These are phyloP conservation scores for Ophiostoma himal-ulmi DNA, from an alignment of 2,329 filamentous ascomycete genomes.

Conservation along the genomic window DNA sequence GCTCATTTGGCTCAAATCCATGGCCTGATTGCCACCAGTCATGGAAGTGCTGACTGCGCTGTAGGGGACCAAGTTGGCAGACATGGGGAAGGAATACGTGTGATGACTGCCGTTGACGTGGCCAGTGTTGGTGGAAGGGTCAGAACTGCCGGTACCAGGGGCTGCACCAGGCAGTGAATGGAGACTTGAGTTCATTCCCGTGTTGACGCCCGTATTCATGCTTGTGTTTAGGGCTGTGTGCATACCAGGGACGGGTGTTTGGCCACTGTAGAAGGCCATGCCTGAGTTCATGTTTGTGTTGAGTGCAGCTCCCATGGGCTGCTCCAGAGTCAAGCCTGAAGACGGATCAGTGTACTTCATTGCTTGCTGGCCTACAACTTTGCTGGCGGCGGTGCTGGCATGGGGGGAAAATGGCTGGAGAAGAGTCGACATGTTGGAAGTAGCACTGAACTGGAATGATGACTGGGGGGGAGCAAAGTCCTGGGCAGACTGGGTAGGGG, in stretches of 20 bases:
- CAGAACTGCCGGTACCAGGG: not conserved
- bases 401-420: not conserved
- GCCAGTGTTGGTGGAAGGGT: not conserved
- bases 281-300: not conserved
- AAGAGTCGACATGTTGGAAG: not conserved
- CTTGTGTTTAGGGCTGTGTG: not conserved
- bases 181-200: not conserved
- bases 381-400: not conserved
- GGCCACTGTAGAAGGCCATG: not conserved
- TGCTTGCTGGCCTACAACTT: not conserved
- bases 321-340: not conserved
- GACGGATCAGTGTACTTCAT: not conserved
- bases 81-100: not conserved
- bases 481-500: not conserved
- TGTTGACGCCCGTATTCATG: not conserved
- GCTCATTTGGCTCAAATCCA: not conserved
- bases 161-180: not conserved
- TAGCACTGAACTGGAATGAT: not conserved
- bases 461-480: not conserved
- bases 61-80: not conserved
- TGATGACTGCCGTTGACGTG: not conserved
- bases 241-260: not conserved
- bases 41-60: not conserved
- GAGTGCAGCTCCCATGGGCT: not conserved
- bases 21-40: not conserved